Evolutionary conservation across 164 flowering plant genomes (phyloP), one percentile per base, ranked within the genome.

Genomic region (Saururus chinensis): DNA sequence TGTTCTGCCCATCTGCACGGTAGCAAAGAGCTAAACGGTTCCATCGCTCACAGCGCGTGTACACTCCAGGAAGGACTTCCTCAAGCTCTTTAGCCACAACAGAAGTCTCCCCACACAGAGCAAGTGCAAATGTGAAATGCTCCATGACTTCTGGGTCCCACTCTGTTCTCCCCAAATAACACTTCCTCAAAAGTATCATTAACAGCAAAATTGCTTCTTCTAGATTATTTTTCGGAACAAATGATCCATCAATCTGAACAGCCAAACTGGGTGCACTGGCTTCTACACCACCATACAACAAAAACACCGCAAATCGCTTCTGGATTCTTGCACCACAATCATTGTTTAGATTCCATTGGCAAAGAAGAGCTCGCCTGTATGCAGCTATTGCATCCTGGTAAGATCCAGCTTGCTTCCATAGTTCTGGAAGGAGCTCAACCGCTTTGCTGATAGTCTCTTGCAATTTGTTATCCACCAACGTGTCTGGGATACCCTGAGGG

Each of bases 361-460:
- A 74, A 19, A 90, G 89, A 16, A 93, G 88, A 23, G 96, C 92
- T 20, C 93, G 85, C 48, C 97, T 81, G 66, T 87, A 93, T 51
- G 99, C 79, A 74, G 79, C 64, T 37, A 88, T 76, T 49, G 96
- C 96, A 73, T 93, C 93, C n/a, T 80, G 68, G 75, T 73, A 74
- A 70, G 63, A 67, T 53, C 91, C 93, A 61, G 85, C 91, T 66
- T 81, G 84, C 76, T 80, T 90, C 95, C 91, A 90, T 20, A 93
- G 86, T 79, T 88, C 91, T 17, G 97, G 99, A 68, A 93, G 97
- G 51, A 90, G 95, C 74, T 90, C 96, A n/a, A 87, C 95, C 56
- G 97, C 93, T 59, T 74, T 87, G 73, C 89, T 79, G 60, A 93
- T 89, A 13, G 87, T 87, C 67, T 88, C 97, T 73, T 88, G 99